Conservation (phyloP, 352 stramenopile species). For the Globisporangium nodosum region DNA sequence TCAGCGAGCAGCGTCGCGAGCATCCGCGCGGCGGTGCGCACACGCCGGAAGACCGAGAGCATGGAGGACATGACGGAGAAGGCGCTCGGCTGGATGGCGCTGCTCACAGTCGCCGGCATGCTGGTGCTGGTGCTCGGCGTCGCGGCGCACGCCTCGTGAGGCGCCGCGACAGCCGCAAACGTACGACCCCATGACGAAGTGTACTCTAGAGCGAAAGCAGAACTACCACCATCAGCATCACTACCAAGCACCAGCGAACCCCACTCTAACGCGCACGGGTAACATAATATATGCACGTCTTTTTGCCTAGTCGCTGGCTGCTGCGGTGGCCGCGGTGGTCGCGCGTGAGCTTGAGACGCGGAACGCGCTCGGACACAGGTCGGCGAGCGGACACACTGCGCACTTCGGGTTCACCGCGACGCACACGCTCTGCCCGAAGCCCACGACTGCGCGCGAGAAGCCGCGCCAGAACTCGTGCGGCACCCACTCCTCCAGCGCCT, state of each 20-base stretch:
- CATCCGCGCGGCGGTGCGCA: slow-evolving; percentile 15
- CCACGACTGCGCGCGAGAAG: slow-evolving; percentile 93
- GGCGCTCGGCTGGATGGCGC: slow-evolving; percentile 27
- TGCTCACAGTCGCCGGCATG: slow-evolving; percentile 23
- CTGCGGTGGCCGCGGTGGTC: background rate
- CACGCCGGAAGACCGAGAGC: slow-evolving; percentile 25
- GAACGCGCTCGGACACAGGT: slow-evolving; percentile 43
- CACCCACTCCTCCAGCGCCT: slow-evolving; percentile 92
- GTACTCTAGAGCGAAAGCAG: background rate
- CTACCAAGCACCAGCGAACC: background rate
- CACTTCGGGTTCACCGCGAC: slow-evolving; percentile 67
- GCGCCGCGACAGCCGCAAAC: background rate
- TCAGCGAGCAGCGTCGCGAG: slow-evolving; percentile 5
- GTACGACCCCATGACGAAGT: background rate
- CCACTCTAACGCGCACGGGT: background rate
- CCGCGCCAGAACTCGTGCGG: slow-evolving; percentile 85
- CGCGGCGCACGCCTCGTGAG: slow-evolving; percentile 18
- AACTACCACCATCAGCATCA: background rate
- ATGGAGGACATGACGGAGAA: slow-evolving; percentile 32
- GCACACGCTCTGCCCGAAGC: slow-evolving; percentile 94
- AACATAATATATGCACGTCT: background rate
- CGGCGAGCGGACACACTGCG: slow-evolving; percentile 53
- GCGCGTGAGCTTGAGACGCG: background rate
- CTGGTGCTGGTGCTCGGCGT: slow-evolving; percentile 31
- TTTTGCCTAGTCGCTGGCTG: background rate